phyloP scores from a whole-genome alignment of 495 filamentous ascomycete genomes.

The Podospora sp. region DNA sequence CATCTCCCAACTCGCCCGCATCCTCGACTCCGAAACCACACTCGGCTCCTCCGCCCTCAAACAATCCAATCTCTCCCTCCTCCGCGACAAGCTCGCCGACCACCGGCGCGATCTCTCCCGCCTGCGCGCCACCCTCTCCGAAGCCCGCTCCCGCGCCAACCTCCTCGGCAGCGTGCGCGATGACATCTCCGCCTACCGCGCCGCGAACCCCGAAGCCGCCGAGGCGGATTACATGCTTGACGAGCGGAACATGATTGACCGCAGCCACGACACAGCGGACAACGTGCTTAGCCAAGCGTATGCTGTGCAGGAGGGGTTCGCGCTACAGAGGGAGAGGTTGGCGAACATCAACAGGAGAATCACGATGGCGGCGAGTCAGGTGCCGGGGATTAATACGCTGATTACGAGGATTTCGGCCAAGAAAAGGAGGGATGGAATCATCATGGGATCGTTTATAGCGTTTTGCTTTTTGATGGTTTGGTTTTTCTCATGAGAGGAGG shows the following conservation, averaged over 20 bases:
- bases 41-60: conserved; percentile 88
- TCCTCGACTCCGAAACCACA: conserved; percentile 92
- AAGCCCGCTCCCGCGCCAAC: conserved; percentile 82
- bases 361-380: conserved; percentile 80
- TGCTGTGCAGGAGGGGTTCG: conserved; percentile 91
- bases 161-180: conserved; percentile 88
- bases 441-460: conserved; percentile 86
- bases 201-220: conserved; percentile 78
- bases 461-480: conserved; percentile 87
- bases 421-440: conserved; percentile 93
- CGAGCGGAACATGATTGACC: conserved; percentile 81
- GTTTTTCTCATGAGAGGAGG: conserved; percentile 65
- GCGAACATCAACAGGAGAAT: conserved; percentile 86
- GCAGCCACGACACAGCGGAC: conserved; percentile 84
- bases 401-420: conserved; percentile 93
- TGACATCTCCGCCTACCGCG: conserved; percentile 87
- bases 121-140: conserved; percentile 65
- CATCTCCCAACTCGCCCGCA: conserved; percentile 79
- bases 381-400: conserved; percentile 91
- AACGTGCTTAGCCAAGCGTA: conserved; percentile 95
- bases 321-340: conserved; percentile 81
- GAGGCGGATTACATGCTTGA: conserved; percentile 95
- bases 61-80: conserved; percentile 89
- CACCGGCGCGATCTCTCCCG: conserved; percentile 82
- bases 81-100: conserved; percentile 85